Evolutionary conservation across 257 asterid species (phyloP), one percentile per base, ranked within the genome.

Genomic region (Asclepias syriaca): DNA sequence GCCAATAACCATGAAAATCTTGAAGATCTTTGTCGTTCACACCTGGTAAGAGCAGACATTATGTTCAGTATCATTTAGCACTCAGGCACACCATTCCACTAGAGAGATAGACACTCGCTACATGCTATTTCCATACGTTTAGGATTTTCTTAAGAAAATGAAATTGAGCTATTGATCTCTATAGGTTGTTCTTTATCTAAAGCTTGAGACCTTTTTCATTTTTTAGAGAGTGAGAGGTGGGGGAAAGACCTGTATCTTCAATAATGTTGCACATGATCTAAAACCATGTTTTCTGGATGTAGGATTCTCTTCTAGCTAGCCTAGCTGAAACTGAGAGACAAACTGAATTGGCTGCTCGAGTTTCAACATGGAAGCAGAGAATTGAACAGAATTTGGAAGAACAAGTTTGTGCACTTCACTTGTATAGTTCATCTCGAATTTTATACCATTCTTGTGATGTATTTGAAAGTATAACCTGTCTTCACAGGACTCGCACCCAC

Each of bases 1-100:
- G 85, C 79, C 22, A 85, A 77, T 75, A 73, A 74, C 80, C 82
- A 86, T 66, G 83, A 79, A 70, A 87, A 77, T 85, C 95, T 94
- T 49, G 98, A 91, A 84, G 98, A 92, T 81, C 93, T 91, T 79
- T 94, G 99, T 79, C 87, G 89, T 49, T 88, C 97, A 71, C 98
- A 94, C 86, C 81, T 94, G 97, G 99, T 94, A 84, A 78, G 86
- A 61, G 66, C 59, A 34, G 16, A 64, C 29, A 66, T 57, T 58
- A 4, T 14, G 67, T 61, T 29, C 22, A 6, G 46, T 61, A 29
- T 55, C 67, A 27, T 69, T 68, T 81, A 54, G 56, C 72, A 50
- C 37, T 27, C 53, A 8, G 18, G 46, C 15, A 39, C 1, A 22
- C 49, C 32, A 6, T 64, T 51, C 12, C 16, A 9, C 59, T 50